Percentiles rank a stretch among this genome's conserved stretches.
These are phyloP conservation scores for Sarocladiaceae sp. DNA, from an alignment of 2,329 filamentous ascomycete species.

Conservation along the genomic window DNA sequence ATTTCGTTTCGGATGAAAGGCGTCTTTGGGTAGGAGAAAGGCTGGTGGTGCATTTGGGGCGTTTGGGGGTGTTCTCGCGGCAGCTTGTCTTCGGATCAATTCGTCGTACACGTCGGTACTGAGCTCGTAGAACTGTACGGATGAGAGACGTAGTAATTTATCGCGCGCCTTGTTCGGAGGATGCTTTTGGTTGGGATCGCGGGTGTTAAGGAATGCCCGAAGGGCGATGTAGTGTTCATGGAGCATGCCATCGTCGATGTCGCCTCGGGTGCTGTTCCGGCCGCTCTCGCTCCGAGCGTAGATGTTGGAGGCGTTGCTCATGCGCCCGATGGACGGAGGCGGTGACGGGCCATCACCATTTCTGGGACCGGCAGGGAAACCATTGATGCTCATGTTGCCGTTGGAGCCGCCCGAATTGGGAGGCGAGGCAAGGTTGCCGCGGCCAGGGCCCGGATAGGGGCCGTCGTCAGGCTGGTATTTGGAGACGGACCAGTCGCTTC, in stretches of 20 bases:
- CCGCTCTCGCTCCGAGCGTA: slow-evolving; percentile 63
- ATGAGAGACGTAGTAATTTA: slow-evolving; percentile 83
- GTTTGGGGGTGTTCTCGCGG: slow-evolving; percentile 47
- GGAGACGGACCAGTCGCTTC: slow-evolving; percentile 74
- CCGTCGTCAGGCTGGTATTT: slow-evolving; percentile 57
- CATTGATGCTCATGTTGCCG: slow-evolving; percentile 53
- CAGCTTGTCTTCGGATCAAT: slow-evolving; percentile 75
- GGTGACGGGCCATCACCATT: slow-evolving; percentile 68
- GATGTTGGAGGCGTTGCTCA: slow-evolving; percentile 70
- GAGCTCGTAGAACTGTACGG: slow-evolving; percentile 92
- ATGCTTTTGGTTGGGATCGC: slow-evolving; percentile 67
- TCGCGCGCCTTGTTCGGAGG: slow-evolving; percentile 86
- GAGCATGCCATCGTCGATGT: slow-evolving; percentile 58
- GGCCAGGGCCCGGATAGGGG: slow-evolving; percentile 44
- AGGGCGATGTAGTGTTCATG: slow-evolving; percentile 77
- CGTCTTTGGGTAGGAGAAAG: slow-evolving; percentile 76
- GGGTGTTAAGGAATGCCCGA: slow-evolving; percentile 68
- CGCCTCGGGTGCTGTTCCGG: slow-evolving; percentile 48
- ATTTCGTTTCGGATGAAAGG: slow-evolving; percentile 94
- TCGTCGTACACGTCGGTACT: slow-evolving; percentile 98
- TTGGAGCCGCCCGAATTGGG: slow-evolving; percentile 57
- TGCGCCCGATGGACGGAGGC: slow-evolving; percentile 79
- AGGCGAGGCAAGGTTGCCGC: slow-evolving; percentile 59
- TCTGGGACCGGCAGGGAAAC: slow-evolving; percentile 49
- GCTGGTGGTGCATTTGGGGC: slow-evolving; percentile 53